Evolutionary conservation across 2,329 filamentous ascomycete species (phyloP).

Genomic region (Chaetothyriales sp.): DNA sequence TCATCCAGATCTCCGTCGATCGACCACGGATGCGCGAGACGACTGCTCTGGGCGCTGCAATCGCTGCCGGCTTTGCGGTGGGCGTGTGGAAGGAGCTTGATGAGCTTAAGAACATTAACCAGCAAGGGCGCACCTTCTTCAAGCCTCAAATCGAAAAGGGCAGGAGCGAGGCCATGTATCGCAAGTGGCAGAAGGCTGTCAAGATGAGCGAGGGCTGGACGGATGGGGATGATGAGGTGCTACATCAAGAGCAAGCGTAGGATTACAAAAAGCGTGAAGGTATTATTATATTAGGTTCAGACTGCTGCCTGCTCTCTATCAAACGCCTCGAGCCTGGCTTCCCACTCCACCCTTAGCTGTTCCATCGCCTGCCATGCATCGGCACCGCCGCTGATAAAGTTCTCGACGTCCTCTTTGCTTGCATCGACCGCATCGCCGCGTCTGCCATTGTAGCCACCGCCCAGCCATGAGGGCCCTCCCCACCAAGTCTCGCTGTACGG

Average conservation of each 20-base stretch:
- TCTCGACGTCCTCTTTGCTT: constrained; percentile 43
- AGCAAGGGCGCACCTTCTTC: constrained; percentile 54
- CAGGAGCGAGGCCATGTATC: constrained; percentile 49
- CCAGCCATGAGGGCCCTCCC: constrained; percentile 37
- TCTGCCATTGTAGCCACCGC: constrained; percentile 39
- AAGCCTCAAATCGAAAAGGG: constrained; percentile 46
- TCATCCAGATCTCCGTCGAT: constrained; percentile 69
- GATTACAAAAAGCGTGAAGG: background rate
- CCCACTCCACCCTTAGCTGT: constrained; percentile 52
- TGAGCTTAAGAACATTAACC: constrained; percentile 60
- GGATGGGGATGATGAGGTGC: constrained; percentile 8
- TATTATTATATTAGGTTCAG: background rate
- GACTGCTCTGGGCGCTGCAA: constrained; percentile 73
- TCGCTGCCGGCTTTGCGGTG: constrained; percentile 70
- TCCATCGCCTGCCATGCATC: constrained; percentile 59
- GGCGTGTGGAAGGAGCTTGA: constrained; percentile 62
- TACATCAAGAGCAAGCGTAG: background rate
- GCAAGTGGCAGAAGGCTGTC: constrained; percentile 60
- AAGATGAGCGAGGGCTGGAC: constrained; percentile 65
- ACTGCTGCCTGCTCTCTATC: constrained; percentile 17
- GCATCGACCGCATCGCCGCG: constrained; percentile 43
- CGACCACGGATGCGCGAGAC: constrained; percentile 76
- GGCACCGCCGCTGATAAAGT: constrained; percentile 48
- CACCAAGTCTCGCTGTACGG: constrained; percentile 14
- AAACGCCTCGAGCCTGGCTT: constrained; percentile 29